Evolutionary conservation across 2,329 filamentous ascomycete genomes (phyloP), one percentile per base, ranked within the genome.

Genomic region (Penicillium sp.): DNA sequence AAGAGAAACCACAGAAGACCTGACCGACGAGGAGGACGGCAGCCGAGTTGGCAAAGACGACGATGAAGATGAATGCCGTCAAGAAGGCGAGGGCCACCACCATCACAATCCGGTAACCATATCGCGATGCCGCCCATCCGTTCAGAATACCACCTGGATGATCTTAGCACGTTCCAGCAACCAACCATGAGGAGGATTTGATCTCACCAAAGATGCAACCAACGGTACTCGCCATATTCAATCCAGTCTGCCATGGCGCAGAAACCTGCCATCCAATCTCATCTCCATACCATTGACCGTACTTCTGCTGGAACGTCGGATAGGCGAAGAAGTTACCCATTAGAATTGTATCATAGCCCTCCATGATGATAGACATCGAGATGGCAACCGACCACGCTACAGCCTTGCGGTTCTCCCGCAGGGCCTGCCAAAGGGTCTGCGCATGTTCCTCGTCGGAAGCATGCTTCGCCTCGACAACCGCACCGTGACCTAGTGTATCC

Each of bases 201-300:
- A 42, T 43, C 52, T 52, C 9, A 63, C 60, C 59, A 34, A 63
- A 62, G 27, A 63, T 55, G 44, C 54, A 56, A 18, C 60, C 60
- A 20, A 62, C 55, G 0, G 59, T 63, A 42, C 59, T 62, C 12
- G 55, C 58, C 59, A 62, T 61, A 61, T 79, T 84, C 15, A 87
- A 71, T 12, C 83, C 84, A 5, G 84, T 79, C 65, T 87, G 84
- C 84, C 84, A 87, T 2, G 75, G 68, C 1, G 84, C 81, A 2
- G 84, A 75, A n/a, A 87, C 54, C 44, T 63, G 59, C 24, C 37
- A 61, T 6, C 51, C 46, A 21, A 51, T 48, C 0, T 59, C 30
- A 2, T 18, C 49, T 1, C 51, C 57, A 46, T 59, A 54, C 2
- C 46, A 24, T 8, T 61, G 46, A 15, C 63, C 62, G 36, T 59